phyloP scores from a whole-genome alignment of 2,329 filamentous ascomycete genomes.

The Lecanicillium sp. region DNA sequence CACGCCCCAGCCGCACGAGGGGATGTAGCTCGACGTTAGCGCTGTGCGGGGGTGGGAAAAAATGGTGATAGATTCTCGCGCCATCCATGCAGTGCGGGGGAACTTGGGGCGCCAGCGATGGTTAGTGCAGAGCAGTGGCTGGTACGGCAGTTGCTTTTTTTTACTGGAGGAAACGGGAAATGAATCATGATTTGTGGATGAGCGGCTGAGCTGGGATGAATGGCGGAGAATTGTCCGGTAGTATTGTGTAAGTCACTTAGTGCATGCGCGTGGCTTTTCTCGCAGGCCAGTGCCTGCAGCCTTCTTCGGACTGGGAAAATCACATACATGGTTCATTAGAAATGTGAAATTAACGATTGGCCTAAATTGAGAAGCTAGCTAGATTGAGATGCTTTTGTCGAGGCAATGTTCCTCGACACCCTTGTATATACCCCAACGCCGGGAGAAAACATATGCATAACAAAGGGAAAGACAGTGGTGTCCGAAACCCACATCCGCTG shows the following conservation, averaged over 20 bases:
- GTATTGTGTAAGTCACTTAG: too few species aligned
- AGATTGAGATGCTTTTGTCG: neutral
- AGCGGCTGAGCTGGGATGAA: too few species aligned
- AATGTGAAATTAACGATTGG: neutral
- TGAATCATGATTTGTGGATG: too few species aligned
- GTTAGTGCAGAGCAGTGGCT: neutral
- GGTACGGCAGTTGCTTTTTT: neutral
- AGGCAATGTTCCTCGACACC: neutral
- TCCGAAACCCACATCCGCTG: too few species aligned
- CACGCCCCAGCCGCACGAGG: neutral
- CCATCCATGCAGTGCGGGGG: neutral
- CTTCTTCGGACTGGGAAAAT: too few species aligned
- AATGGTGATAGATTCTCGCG: neutral
- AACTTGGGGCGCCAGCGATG: neutral
- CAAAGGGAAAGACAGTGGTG: neutral
- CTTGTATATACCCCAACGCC: slow-evolving; percentile 1
- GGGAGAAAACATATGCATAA: slow-evolving; percentile 2
- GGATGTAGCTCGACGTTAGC: neutral
- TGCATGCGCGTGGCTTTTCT: too few species aligned
- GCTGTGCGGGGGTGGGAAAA: slow-evolving; percentile 4
- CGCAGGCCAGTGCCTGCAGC: too few species aligned
- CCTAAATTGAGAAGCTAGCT: neutral
- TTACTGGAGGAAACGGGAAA: neutral
- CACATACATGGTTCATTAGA: neutral
- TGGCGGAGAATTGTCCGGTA: neutral